phyloP scores from a whole-genome alignment of 2,329 filamentous ascomycete species.

The Hypoxylon sp. region DNA sequence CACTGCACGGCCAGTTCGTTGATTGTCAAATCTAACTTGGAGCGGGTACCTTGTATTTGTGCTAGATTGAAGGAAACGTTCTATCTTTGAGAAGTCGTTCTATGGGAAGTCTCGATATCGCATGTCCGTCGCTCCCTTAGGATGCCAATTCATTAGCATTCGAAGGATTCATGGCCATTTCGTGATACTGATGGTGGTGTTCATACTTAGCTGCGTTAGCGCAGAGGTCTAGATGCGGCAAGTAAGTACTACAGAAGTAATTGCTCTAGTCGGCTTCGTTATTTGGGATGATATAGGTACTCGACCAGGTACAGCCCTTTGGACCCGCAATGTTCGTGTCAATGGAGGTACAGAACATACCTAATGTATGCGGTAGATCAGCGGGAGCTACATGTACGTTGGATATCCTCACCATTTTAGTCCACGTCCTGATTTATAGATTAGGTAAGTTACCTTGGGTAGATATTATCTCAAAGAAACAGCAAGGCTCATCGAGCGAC shows the following conservation, averaged over 20 bases:
- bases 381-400: slow-evolving; percentile 27
- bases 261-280: background rate
- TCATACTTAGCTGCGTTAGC: background rate
- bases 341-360: slow-evolving; percentile 15
- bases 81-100: background rate
- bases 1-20: background rate
- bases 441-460: background rate
- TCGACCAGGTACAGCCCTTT: slow-evolving; percentile 12
- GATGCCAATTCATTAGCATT: background rate
- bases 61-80: background rate
- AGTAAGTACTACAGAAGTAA: slow-evolving; percentile 13
- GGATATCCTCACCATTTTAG: slow-evolving; percentile 11
- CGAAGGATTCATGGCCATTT: slow-evolving; percentile 4
- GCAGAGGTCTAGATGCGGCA: background rate
- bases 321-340: slow-evolving; percentile 32
- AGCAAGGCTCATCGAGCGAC: background rate
- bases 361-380: slow-evolving; percentile 27
- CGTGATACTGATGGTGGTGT: slow-evolving; percentile 9
- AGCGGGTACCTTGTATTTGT: background rate
- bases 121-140: background rate
- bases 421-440: slow-evolving; percentile 4
- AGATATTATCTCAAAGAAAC: background rate
- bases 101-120: background rate
- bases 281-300: slow-evolving; percentile 15
- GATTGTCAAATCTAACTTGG: background rate